Evolutionary conservation across 495 filamentous ascomycete genomes (phyloP), one percentile per base, ranked within the genome.

Genomic region (Aspergillus bridgeri): DNA sequence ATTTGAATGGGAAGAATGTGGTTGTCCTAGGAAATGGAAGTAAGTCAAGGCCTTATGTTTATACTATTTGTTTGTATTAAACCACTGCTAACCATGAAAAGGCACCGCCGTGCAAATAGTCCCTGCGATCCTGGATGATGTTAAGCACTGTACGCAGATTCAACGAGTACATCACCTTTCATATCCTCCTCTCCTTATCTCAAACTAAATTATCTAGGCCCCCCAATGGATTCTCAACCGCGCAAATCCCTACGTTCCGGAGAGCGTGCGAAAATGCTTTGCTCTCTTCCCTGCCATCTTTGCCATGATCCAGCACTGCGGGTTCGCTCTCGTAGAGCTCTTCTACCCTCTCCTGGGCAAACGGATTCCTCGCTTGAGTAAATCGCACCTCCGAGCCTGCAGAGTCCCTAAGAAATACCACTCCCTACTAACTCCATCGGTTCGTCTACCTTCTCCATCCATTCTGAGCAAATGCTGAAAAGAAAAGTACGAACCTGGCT

Each of bases 11-110:
- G 56, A 85, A 84, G 60, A 75, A 78, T 17, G 79, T 84, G 9
- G 82, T 75, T 24, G 71, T 86, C 45, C 77, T 87, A 47, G 84
- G 83, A 21, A 77, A 69, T 56, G 72, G 63, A 46, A 65, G 64
- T 70, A 50, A 51, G 59, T 54, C 52, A 43, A n/a, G n/a, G n/a
- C 22, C 18, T 19, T 22, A 13, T 42, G 6, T 29, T 7, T n/a
- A n/a, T n/a, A n/a, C 6, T 29, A 3, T 7, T 29, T 29, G 6
- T 7, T 7, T 29, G 27, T 9, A 29, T 29, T 1, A 6, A 3
- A 6, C 6, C 11, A 6, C 11, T 29, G 6, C 27, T 29, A 9
- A 29, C 17, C 13, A 38, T 15, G 33, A 38, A 13, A 38, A 38
- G 33, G 33, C 9, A 38, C 33, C 3, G 33, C 33, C 7, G 33